These are phyloP conservation scores for Pseudevernia furfuracea DNA, from an alignment of 495 filamentous ascomycete species.

Conservation along the genomic window DNA sequence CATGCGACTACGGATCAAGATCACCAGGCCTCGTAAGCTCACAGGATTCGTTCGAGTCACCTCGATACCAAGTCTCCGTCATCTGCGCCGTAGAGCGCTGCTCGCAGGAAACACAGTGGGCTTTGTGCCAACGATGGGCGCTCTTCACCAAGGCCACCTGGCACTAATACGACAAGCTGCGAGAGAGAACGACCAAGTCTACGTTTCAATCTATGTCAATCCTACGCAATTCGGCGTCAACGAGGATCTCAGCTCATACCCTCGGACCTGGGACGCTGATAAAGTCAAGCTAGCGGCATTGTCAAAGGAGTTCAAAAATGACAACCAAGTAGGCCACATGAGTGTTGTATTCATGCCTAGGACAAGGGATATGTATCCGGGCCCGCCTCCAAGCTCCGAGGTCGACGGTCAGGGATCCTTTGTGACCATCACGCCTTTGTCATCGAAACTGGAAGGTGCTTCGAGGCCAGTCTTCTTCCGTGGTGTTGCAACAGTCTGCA, in stretches of 20 bases:
- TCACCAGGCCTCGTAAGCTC: background rate
- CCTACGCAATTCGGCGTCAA: slow-evolving; percentile 90
- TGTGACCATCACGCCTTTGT: slow-evolving; percentile 83
- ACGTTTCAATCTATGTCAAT: slow-evolving; percentile 90
- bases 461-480: slow-evolving; percentile 92
- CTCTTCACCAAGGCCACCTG: slow-evolving; percentile 84
- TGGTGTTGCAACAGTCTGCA: slow-evolving; percentile 91
- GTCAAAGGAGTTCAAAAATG: slow-evolving; percentile 60
- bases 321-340: slow-evolving; percentile 53
- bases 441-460: slow-evolving; percentile 70
- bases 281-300: slow-evolving; percentile 55
- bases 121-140: slow-evolving; percentile 95
- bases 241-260: slow-evolving; percentile 83
- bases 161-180: slow-evolving; percentile 82
- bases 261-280: slow-evolving; percentile 82
- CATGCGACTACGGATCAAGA: background rate
- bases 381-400: slow-evolving; percentile 72
- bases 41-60: slow-evolving; percentile 41
- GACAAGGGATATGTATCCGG: slow-evolving; percentile 79
- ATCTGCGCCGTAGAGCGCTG: slow-evolving; percentile 60
- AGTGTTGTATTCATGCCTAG: slow-evolving; percentile 79
- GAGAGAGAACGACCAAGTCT: slow-evolving; percentile 70
- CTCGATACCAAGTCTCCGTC: slow-evolving; percentile 61
- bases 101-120: slow-evolving; percentile 52
- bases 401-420: slow-evolving; percentile 74